phyloP scores from a whole-genome alignment of 805 yeast species.

The Candida rishiriensis region DNA sequence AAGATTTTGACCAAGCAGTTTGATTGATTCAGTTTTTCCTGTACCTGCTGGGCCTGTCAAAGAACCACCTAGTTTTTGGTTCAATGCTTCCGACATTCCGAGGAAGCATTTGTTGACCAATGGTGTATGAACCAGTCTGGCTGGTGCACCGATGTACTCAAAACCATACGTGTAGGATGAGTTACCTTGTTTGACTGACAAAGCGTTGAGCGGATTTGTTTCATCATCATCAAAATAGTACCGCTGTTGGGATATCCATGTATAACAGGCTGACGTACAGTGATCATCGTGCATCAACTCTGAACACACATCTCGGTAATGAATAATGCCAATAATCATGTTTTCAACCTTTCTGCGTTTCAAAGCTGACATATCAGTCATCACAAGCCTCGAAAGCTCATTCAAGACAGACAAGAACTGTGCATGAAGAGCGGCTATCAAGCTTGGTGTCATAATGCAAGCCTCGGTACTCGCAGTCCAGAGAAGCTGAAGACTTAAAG shows the following conservation, averaged over 20 bases:
- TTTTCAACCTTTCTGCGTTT: slow-evolving; percentile 48
- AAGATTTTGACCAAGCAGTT: slow-evolving; percentile 72
- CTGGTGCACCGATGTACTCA: slow-evolving; percentile 76
- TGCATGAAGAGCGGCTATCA: slow-evolving; percentile 12
- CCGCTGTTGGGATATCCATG: slow-evolving; percentile 52
- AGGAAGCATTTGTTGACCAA: slow-evolving; percentile 59
- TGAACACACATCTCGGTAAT: slow-evolving; percentile 41
- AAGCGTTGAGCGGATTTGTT: slow-evolving; percentile 17
- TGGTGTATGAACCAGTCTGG: slow-evolving; percentile 73
- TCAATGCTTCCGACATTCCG: slow-evolving; percentile 69
- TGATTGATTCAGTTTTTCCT: slow-evolving; percentile 89
- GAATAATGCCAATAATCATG: slow-evolving; percentile 63
- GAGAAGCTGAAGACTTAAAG: slow-evolving; percentile 34
- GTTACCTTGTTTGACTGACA: slow-evolving; percentile 50
- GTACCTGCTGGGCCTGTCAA: slow-evolving; percentile 97
- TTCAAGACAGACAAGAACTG: slow-evolving; percentile 3
- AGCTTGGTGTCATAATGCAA: slow-evolving; percentile 1
- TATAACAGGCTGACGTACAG: slow-evolving; percentile 15
- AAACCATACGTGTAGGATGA: slow-evolving; percentile 61
- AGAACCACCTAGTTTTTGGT: slow-evolving; percentile 78
- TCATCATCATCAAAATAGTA: slow-evolving; percentile 35
- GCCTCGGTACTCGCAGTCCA: neutral
- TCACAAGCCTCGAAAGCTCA: slow-evolving; percentile 30
- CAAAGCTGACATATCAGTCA: slow-evolving; percentile 23
- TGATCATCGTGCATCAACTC: neutral